Evolutionary conservation across 2,329 filamentous ascomycete genomes (phyloP), one percentile per base, ranked within the genome.

Genomic region (Leptographium wingfieldii): DNA sequence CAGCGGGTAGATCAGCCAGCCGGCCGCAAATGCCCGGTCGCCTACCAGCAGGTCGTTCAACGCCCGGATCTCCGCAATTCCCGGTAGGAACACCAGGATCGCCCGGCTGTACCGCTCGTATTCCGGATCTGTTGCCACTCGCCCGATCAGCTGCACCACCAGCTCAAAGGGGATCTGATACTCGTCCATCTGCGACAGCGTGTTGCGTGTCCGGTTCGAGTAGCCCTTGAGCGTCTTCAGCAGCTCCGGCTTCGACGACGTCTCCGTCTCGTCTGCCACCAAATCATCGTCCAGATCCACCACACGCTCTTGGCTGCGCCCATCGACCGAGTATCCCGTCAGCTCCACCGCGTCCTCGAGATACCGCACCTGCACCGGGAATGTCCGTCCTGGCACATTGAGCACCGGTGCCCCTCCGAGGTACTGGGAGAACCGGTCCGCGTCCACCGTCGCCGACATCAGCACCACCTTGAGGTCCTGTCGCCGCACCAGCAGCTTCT

Each of bases 381-480:
- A 99, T 0, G 92, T 97, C 55, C 94, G 84, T 0, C 94, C 94
- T 2, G 94, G 94, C 16, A 99, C 90, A 62, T 88, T 91, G 59
- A 99, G 77, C 49, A 97, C 84, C 0, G 92, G 92, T 1, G 92
- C 92, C 5, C 85, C 84, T 59, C 86, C 85, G 2, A 99, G 80
- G 69, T 97, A 99, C 12, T 83, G 82, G 0, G 94, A 96, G 70
- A 99, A 96, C 19, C 86, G 85, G 62, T 92, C 86, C 0, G 94
- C 90, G 71, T 99, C 90, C 9, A 99, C 90, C 0, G 94, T 99
- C 12, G 94, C 94, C 65, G 92, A 97, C 94, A 99, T 99, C 55
- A 99, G 80, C 46, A 99, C 81, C 25, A 99, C 87, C 72, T 95
- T 97, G 57, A 99, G 77, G 64, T 95, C 88, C 62, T 86, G 86